Conservation (phyloP, 169 alveolate genomes). For the Plasmodium blacklocki region DNA sequence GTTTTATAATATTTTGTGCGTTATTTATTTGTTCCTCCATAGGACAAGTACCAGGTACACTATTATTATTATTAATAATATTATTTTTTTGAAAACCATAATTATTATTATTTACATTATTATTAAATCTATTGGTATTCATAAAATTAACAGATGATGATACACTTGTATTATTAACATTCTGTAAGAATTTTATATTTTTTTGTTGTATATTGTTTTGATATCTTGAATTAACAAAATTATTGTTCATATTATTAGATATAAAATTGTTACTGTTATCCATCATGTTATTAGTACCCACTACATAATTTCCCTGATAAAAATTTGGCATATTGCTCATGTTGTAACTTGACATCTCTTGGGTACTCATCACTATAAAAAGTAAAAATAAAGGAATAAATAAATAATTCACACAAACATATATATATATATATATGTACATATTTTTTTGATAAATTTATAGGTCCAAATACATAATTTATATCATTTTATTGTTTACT, state of each 20-base stretch:
- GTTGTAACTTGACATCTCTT: slow-evolving; percentile 27
- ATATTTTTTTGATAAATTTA: not conserved
- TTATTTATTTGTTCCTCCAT: not conserved
- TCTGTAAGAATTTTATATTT: slow-evolving; percentile 1
- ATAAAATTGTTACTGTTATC: slow-evolving; percentile 9
- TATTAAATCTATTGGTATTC: slow-evolving; percentile 38
- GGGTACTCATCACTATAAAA: slow-evolving; percentile 6
- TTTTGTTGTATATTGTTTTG: slow-evolving; percentile 20
- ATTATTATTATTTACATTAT: slow-evolving; percentile 16
- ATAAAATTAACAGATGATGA: slow-evolving; percentile 12
- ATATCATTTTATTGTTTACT: slow-evolving; percentile 1
- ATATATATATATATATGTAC: not conserved
- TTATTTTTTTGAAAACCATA: slow-evolving; percentile 20
- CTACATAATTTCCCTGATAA: slow-evolving; percentile 29
- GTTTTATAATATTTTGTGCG: not conserved
- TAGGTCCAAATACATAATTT: not conserved
- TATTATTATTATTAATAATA: slow-evolving; percentile 16
- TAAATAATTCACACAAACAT: not conserved
- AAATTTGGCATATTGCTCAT: slow-evolving; percentile 21
- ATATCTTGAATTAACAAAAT: slow-evolving; percentile 21
- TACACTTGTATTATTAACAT: not conserved
- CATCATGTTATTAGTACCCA: not conserved
- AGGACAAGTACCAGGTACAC: not conserved
- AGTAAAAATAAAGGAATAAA: not conserved
- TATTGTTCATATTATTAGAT: slow-evolving; percentile 5